Conservation (phyloP, 208 protist genomes). For the Jaenimonas drosophilae region DNA sequence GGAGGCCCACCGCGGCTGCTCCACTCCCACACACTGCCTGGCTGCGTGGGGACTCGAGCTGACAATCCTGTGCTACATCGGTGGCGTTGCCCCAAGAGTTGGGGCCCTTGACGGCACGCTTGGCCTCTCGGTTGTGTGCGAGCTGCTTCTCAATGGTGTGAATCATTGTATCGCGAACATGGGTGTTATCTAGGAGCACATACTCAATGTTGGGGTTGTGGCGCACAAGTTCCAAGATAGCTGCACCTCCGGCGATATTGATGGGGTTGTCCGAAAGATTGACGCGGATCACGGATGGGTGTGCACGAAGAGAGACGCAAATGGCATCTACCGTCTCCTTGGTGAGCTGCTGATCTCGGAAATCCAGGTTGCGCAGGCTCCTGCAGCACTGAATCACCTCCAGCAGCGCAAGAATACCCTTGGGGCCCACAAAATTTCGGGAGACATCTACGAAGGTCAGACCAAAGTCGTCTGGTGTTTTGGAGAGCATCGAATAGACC, state of each 20-base stretch:
- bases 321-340: conserved; percentile 49
- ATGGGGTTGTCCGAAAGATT: conserved; percentile 82
- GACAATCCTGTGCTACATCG: no score
- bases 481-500: conserved; percentile 29
- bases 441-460: conserved; percentile 61
- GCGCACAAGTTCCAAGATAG: conserved; percentile 59
- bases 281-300: conserved; percentile 51
- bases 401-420: conserved; percentile 62
- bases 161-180: conserved; percentile 36
- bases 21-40: background rate
- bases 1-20: background rate
- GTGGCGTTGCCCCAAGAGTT: no score
- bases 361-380: conserved; percentile 28
- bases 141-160: conserved; percentile 43
- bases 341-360: conserved; percentile 53
- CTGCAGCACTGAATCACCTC: conserved; percentile 60
- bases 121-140: conserved; percentile 24
- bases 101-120: conserved; percentile 1
- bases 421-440: conserved; percentile 79
- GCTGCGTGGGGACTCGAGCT: background rate
- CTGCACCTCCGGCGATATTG: conserved; percentile 42
- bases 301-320: conserved; percentile 31
- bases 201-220: conserved; percentile 47
- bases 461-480: conserved; percentile 53
- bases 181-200: conserved; percentile 52